Conservation (phyloP, 352 stramenopile genomes). For the Globisporangium mamillatum region DNA sequence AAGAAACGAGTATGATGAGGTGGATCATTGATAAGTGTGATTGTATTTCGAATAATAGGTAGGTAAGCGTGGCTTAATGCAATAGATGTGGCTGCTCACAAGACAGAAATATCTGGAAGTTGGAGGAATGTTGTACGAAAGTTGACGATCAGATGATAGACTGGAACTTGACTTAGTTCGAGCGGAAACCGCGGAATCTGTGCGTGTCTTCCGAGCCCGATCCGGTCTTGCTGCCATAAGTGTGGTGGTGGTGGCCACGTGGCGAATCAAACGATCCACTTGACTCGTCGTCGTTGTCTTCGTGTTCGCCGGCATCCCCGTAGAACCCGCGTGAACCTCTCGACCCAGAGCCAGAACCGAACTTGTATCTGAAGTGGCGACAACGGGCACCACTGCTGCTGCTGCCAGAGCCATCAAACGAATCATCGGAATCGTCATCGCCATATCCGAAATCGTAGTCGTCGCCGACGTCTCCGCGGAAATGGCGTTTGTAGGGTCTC, state of each 20-base stretch:
- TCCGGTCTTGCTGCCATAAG: background rate
- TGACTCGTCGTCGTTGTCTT: background rate
- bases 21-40: background rate
- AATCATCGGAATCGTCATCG: background rate
- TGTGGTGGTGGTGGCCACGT: background rate
- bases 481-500: background rate
- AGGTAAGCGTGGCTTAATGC: background rate
- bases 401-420: background rate
- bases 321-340: background rate
- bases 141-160: background rate
- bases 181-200: constrained; percentile 2
- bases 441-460: constrained; percentile 2
- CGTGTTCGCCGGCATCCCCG: background rate
- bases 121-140: background rate
- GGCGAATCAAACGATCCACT: background rate
- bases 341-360: background rate
- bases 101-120: background rate
- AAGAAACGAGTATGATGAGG: background rate
- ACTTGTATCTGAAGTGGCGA: background rate
- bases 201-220: background rate
- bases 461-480: constrained; percentile 2
- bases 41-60: background rate
- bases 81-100: background rate
- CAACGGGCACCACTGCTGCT: background rate
- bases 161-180: background rate